A percentile compares a stretch with the other conserved stretches of the same genome.
These are phyloP conservation scores for Aspergillus ruber DNA, from an alignment of 2,329 filamentous ascomycete species.

Conservation along the genomic window DNA sequence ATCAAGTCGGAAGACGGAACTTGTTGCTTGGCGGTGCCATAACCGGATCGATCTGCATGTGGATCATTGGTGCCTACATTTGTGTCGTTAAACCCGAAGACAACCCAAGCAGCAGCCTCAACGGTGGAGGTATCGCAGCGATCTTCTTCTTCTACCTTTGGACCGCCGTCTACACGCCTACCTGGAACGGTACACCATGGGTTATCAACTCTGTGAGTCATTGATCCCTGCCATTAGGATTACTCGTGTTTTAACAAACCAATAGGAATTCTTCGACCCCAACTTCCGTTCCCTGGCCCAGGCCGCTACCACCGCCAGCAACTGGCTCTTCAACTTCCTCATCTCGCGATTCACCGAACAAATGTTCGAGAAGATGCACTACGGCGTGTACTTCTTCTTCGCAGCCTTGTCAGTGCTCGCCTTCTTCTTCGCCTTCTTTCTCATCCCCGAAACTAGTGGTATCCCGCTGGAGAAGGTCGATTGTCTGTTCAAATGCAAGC, in stretches of 20 bases:
- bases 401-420: constrained; percentile 56
- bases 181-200: constrained; percentile 71
- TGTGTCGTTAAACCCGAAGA: constrained; percentile 25
- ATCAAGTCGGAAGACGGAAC: constrained; percentile 55
- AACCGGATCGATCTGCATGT: constrained; percentile 45
- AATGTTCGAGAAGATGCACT: constrained; percentile 41
- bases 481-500: constrained; percentile 47
- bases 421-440: constrained; percentile 55
- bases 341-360: constrained; percentile 33
- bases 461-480: constrained; percentile 62
- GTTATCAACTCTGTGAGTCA: constrained; percentile 53
- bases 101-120: constrained; percentile 16
- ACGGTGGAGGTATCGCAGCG: constrained; percentile 34
- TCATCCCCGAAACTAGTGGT: constrained; percentile 60
- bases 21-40: constrained; percentile 60
- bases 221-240: too few species aligned
- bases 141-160: constrained; percentile 66
- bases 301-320: constrained; percentile 51
- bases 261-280: constrained; percentile 61
- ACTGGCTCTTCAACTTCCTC: constrained; percentile 33
- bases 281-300: constrained; percentile 65
- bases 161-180: constrained; percentile 59
- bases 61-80: constrained; percentile 28
- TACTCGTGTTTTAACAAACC: too few species aligned
- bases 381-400: constrained; percentile 65